A percentile compares a stretch with the other conserved stretches of the same genome.
Evolutionary conservation across 352 stramenopile species (phyloP).

Genomic region (Salisapilia sapeloensis): DNA sequence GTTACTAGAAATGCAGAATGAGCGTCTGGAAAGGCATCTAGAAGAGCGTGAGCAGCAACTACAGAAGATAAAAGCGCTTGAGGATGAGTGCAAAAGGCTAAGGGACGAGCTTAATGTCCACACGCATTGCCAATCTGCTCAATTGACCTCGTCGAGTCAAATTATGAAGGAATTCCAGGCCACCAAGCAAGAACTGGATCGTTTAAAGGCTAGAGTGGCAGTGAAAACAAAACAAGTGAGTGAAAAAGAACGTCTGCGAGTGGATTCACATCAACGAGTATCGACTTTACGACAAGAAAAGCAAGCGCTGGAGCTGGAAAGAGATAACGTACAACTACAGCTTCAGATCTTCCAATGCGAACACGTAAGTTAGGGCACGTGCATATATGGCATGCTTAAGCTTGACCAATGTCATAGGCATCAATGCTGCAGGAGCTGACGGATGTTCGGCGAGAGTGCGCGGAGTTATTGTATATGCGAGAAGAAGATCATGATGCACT

Average conservation of each 20-base stretch:
- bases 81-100: slow-evolving; percentile 17
- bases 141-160: no score
- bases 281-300: slow-evolving; percentile 28
- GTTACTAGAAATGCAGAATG: slow-evolving; percentile 39
- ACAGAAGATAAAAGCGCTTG: slow-evolving; percentile 20
- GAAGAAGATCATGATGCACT: slow-evolving; percentile 53
- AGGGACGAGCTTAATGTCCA: no score
- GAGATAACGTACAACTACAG: slow-evolving; percentile 26
- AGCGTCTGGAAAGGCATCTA: slow-evolving; percentile 22
- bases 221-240: no score
- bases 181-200: no score
- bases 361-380: slow-evolving; percentile 8
- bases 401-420: neutral
- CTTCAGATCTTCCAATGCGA: slow-evolving; percentile 20
- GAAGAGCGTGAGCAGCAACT: slow-evolving; percentile 46
- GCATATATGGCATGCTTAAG: neutral
- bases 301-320: slow-evolving; percentile 27
- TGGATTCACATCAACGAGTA: slow-evolving; percentile 32
- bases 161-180: no score
- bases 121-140: no score
- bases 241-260: slow-evolving; percentile 33
- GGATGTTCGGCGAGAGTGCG: slow-evolving; percentile 10
- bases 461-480: slow-evolving; percentile 35
- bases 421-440: neutral
- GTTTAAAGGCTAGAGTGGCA: no score